A percentile compares a stretch with the other conserved stretches of the same genome.
These are phyloP conservation scores for Noccaea caerulescens DNA, from an alignment of 345 rosid genomes.

Conservation along the genomic window DNA sequence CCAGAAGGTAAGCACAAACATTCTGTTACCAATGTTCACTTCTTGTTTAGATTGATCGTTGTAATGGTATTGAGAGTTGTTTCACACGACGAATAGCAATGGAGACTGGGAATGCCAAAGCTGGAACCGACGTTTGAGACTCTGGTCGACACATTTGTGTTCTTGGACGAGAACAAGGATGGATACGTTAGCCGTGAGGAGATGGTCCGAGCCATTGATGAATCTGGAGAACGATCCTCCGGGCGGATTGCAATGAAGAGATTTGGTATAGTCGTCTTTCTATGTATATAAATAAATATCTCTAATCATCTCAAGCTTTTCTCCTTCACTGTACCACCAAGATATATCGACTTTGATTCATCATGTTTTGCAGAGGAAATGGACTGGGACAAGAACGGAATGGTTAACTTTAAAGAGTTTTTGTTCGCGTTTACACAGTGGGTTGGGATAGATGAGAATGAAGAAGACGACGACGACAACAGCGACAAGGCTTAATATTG, in stretches of 20 bases:
- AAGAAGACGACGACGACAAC: constrained; percentile 58
- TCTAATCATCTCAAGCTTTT: background rate
- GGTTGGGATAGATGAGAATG: constrained; percentile 81
- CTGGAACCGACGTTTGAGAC: constrained; percentile 87
- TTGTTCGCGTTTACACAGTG: constrained; percentile 89
- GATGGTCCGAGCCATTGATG: constrained; percentile 85
- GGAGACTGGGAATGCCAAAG: constrained; percentile 69
- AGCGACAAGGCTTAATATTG: constrained; percentile 25
- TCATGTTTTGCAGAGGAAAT: constrained; percentile 77
- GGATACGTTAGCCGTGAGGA: constrained; percentile 86
- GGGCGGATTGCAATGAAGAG: constrained; percentile 89
- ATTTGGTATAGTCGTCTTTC: constrained; percentile 61
- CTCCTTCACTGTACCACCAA: background rate
- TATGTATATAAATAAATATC: constrained; percentile 25
- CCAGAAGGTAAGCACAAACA: constrained; percentile 56
- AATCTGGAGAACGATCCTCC: constrained; percentile 88
- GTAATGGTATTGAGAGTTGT: background rate
- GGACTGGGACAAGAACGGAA: constrained; percentile 99
- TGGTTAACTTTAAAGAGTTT: constrained; percentile 93
- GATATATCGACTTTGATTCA: background rate
- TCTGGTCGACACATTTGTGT: constrained; percentile 81
- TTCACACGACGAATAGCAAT: constrained; percentile 49
- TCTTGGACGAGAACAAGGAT: constrained; percentile 88
- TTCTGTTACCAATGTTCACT: background rate
- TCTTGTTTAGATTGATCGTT: background rate